Base-by-base conservation (phyloP, 768 basidiomycete species). In the Tulasnella sp. region DNA sequence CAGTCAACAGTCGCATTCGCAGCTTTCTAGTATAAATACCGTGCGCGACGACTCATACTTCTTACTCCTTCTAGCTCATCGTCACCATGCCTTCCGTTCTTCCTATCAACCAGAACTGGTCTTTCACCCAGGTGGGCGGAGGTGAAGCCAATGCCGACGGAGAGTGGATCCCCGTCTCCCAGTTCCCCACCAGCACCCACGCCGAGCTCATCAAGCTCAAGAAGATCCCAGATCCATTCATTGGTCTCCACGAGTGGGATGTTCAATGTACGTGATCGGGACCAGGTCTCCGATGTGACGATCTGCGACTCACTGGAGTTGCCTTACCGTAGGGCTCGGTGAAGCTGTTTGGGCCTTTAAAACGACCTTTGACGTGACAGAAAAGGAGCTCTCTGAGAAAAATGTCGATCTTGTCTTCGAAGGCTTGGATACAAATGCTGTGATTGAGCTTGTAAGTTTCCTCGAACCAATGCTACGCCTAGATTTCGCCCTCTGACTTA, bases 341-440 rank as follows among this genome's bases (percentile, higher is more conserved):
- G 95, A 97, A 78, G 83, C 85, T 9, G 86, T 89, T 40, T 97
- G 95, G 95, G 82, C 83, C 22, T 98, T 96, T 83, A 89, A 85
- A 77, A 89, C 87, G 3, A 81, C 78, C 1, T 89, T 97, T 77
- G 77, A 79, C 5, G 81, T 88, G 22, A 81, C 83, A 1, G 81
- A 84, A 19, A 78, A 78, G 19, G 86, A 88, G 62, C 78, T 88
- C 19, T 74, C 76, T 0, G 78, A 81, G 1, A 75, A 82, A 3
- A 83, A 89, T 69, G 81, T 84, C 36, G 94, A 95, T 78, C 81
- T 98, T 19, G 84, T 95, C 8, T 94, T 96, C 74, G 94, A 96
- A 12, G 95, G 95, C 19, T 80, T 98, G 22, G 95, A 98, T 77
- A 97, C 95, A 0, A 96, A 94, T 78, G 88, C 90, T 2, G 83